phyloP scores from a whole-genome alignment of 129 eudicot species.

The Sambucus nigra region DNA sequence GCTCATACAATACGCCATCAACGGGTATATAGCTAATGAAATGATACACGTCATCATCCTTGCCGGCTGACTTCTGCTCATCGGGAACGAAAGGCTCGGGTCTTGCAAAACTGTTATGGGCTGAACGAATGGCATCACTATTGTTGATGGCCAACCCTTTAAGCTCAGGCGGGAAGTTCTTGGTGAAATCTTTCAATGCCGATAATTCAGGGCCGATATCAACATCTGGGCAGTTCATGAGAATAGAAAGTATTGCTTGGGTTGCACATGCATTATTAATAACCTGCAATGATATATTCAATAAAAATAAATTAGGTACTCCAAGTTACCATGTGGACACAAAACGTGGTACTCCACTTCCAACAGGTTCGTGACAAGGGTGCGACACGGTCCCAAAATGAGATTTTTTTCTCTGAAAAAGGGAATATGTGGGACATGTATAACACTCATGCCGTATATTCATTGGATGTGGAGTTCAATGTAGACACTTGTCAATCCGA shows the following conservation, averaged over 20 bases:
- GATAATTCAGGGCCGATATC: conserved; percentile 88
- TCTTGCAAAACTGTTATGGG: conserved; percentile 96
- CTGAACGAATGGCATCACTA: conserved; percentile 93
- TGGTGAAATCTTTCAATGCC: conserved; percentile 73
- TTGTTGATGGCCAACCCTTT: conserved; percentile 92
- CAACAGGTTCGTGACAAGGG: no score
- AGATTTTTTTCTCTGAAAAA: no score
- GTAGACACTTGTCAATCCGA: no score
- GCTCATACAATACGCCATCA: conserved; percentile 92
- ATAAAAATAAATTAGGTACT: no score
- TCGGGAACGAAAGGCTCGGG: conserved; percentile 93
- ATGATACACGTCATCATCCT: conserved; percentile 95
- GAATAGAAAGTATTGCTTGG: conserved; percentile 94
- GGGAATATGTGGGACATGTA: no score
- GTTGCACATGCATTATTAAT: conserved; percentile 97
- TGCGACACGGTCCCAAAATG: no score
- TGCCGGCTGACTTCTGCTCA: conserved; percentile 69
- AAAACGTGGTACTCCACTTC: no score
- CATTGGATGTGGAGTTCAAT: no score
- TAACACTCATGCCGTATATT: no score
- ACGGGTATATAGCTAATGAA: conserved; percentile 92
- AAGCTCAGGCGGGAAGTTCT: conserved; percentile 88
- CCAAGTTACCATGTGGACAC: no score
- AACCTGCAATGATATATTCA: conserved; percentile 43
- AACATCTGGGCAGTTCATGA: conserved; percentile 80